These are phyloP conservation scores for Tricholoma furcatifolium DNA, from an alignment of 768 basidiomycete species.

Conservation along the genomic window DNA sequence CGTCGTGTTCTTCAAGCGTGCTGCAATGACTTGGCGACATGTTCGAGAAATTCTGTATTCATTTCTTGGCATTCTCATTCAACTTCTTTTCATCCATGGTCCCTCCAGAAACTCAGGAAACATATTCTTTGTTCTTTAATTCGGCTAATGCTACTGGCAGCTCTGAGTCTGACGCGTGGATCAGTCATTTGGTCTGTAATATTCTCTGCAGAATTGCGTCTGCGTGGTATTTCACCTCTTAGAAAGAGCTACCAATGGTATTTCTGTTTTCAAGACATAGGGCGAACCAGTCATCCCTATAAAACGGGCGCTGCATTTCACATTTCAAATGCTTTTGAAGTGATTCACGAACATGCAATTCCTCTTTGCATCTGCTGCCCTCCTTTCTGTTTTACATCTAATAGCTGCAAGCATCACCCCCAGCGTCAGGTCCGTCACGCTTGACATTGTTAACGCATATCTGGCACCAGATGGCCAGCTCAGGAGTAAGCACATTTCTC, in stretches of 20 bases:
- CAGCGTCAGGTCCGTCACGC: conserved; percentile 22
- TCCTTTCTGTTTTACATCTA: conserved; percentile 17
- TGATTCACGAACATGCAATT: conserved; percentile 21
- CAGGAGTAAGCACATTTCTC: conserved; percentile 19
- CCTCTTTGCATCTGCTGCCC: conserved; percentile 15
- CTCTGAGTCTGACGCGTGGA: conserved; percentile 3
- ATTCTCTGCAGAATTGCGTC: conserved; percentile 2
- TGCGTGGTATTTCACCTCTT: background rate
- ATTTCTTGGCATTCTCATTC: conserved; percentile 10
- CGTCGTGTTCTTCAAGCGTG: background rate
- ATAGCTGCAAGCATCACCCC: conserved; percentile 7
- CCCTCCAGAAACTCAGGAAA: background rate
- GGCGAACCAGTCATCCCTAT: background rate
- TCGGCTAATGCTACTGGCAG: background rate
- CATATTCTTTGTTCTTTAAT: background rate
- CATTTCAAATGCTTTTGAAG: conserved; percentile 2
- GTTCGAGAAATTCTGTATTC: background rate
- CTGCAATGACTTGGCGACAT: background rate
- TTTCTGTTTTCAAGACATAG: background rate
- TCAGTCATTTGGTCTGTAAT: background rate
- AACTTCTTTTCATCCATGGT: background rate
- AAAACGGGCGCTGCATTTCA: conserved; percentile 3
- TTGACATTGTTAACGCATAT: conserved; percentile 36
- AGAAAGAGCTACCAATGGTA: conserved; percentile 1
- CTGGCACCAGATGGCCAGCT: conserved; percentile 44